Conservation (phyloP, 768 basidiomycete genomes). For the Gymnopilus dilepis region DNA sequence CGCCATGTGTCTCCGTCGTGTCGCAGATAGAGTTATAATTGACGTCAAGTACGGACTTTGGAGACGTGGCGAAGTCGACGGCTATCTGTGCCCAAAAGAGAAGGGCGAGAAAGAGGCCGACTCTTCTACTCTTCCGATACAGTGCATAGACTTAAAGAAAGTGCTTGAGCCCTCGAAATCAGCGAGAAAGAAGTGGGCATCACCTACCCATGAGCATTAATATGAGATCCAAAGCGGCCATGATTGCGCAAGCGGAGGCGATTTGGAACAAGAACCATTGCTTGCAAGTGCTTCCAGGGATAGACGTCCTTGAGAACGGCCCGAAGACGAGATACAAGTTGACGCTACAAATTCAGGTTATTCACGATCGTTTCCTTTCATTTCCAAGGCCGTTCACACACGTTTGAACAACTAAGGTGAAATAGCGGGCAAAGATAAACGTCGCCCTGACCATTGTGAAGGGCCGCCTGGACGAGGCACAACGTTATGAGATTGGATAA, state of each 20-base stretch:
- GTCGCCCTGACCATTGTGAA: background rate
- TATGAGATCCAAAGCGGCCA: conserved; percentile 17
- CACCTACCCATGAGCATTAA: conserved; percentile 22
- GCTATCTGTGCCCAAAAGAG: conserved; percentile 9
- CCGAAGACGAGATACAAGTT: conserved; percentile 18
- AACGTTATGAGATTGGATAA: background rate
- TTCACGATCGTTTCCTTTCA: background rate
- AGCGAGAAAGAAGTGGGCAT: background rate
- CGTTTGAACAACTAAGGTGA: conserved; percentile 11
- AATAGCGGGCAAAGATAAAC: conserved; percentile 14
- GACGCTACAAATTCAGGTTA: background rate
- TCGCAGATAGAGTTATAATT: conserved; percentile 15
- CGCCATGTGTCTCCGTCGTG: conserved; percentile 7
- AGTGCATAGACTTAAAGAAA: conserved; percentile 17
- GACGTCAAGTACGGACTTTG: conserved; percentile 7
- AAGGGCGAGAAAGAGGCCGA: background rate
- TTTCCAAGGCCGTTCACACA: background rate
- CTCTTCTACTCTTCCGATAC: conserved; percentile 7
- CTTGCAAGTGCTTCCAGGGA: conserved; percentile 9
- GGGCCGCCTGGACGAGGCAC: background rate
- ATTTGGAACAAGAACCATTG: conserved; percentile 15
- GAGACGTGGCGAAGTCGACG: background rate
- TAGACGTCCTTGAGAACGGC: background rate
- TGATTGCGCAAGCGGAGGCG: background rate
- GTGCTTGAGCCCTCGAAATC: background rate